phyloP scores from a whole-genome alignment of 2,329 filamentous ascomycete species.

The Cadophora gregata region DNA sequence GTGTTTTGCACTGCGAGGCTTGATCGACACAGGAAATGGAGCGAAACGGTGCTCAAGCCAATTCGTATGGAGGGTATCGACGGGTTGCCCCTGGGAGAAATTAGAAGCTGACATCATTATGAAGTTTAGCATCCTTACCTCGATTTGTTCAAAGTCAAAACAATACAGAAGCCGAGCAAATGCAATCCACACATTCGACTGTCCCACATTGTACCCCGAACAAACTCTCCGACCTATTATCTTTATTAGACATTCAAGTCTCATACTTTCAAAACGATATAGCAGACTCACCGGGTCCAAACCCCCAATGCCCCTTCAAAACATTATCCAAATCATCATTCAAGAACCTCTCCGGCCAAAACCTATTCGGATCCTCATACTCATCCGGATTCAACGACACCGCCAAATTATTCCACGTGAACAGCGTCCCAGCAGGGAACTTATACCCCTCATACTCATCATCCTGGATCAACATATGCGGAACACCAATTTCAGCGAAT shows the following conservation, averaged over 20 bases:
- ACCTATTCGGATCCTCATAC: constrained; percentile 54
- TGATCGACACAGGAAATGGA: constrained; percentile 30
- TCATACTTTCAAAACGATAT: background rate
- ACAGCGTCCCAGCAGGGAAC: constrained; percentile 52
- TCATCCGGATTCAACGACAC: constrained; percentile 52
- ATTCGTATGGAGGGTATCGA: constrained; percentile 26
- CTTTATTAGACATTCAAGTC: too few species aligned
- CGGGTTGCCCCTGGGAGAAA: constrained; percentile 8
- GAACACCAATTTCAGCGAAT: constrained; percentile 47
- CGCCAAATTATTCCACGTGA: constrained; percentile 49
- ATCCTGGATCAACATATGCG: constrained; percentile 49
- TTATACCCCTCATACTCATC: constrained; percentile 53
- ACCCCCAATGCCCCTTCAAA: constrained; percentile 44
- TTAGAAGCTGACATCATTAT: background rate
- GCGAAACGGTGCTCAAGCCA: constrained; percentile 30
- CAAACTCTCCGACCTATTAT: background rate
- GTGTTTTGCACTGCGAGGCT: constrained; percentile 29
- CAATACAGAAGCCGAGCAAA: constrained; percentile 2
- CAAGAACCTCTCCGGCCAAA: constrained; percentile 55
- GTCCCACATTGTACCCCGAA: background rate
- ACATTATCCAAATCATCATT: constrained; percentile 45
- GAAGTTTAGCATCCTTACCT: constrained; percentile 11
- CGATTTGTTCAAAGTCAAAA: constrained; percentile 26
- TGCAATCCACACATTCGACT: constrained; percentile 10
- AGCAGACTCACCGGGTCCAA: constrained; percentile 39